Base-by-base conservation (phyloP, 2,329 filamentous ascomycete species). In the Fusarium humuli region DNA sequence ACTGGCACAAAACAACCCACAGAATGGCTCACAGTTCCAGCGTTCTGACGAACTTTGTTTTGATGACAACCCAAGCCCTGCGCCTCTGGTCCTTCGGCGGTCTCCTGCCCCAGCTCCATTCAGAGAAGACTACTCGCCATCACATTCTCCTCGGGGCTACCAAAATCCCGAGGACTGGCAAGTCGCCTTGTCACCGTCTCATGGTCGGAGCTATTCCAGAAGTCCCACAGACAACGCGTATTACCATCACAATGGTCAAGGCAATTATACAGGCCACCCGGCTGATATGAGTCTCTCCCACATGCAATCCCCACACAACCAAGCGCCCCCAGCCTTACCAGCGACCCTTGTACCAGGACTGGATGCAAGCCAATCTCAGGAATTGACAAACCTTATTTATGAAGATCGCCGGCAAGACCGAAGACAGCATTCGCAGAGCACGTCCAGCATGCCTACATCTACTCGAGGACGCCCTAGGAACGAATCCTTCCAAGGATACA, bases 281-380 rank as follows among this genome's bases (percentile, higher is more conserved):
- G 75, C 71, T 55, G 83, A 85, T 25, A 60, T 80, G 37, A 81
- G 83, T 9, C 77, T 79, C 32, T 74, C 66, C 6, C 75, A 77
- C 42, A 70, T 73, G 30, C 78, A 79, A 7, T 75, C 65, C 34
- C 72, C 79, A 16, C 72, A 75, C 25, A 77, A 76, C 42, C 85
- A 86, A 73, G 79, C 76, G 6, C 68, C 85, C 22, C 83, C 85
- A 2, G 75, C 82, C 6, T 80, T 90, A 3, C 89, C 89, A 7
- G 77, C 87, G 3, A 87, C 88, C 6, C 79, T 91, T 23, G 84
- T 91, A 10, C 86, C 88, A n/a, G 88, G 88, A 6, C 81, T 89
- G 27, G 88, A 91, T 65, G 86, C 87, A 6, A 77, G 76, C 20
- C 79, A 89, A 37, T 83, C 87, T 2, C 83, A 85, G 57, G 87